phyloP scores from a whole-genome alignment of 306 rosid genomes.

The cucumber (Cucumis sativus) region DNA sequence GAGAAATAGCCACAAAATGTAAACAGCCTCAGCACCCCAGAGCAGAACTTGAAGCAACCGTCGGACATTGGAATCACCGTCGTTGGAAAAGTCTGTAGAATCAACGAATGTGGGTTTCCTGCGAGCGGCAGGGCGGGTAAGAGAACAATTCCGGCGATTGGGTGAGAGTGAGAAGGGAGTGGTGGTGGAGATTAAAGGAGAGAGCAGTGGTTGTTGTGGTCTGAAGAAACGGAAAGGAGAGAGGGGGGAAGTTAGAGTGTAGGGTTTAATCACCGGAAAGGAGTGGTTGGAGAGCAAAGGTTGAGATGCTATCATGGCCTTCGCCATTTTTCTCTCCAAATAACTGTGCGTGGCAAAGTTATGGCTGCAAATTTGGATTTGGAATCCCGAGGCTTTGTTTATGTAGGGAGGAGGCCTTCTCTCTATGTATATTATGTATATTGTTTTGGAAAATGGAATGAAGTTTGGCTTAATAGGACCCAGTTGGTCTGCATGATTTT shows the following conservation, averaged over 20 bases:
- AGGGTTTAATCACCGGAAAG: constrained; percentile 11
- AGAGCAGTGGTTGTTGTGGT: neutral
- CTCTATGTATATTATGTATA: too few species aligned
- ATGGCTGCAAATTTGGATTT: constrained; percentile 1
- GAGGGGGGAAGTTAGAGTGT: constrained; percentile 8
- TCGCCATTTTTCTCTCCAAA: constrained; percentile 10
- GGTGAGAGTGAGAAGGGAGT: neutral
- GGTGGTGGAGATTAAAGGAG: neutral
- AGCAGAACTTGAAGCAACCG: constrained; percentile 27
- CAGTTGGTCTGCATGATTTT: too few species aligned
- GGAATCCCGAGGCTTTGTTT: too few species aligned
- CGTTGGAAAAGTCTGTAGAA: constrained; percentile 10
- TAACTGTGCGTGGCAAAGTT: constrained; percentile 16
- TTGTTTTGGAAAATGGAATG: too few species aligned
- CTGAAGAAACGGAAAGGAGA: constrained; percentile 15
- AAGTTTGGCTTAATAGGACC: too few species aligned
- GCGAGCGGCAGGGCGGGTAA: constrained; percentile 26
- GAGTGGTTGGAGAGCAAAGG: constrained; percentile 17
- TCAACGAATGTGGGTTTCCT: constrained; percentile 21
- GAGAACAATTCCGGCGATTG: constrained; percentile 2
- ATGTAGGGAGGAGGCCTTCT: too few species aligned
- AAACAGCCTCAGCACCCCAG: constrained; percentile 58
- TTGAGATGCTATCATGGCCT: constrained; percentile 20
- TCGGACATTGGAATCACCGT: constrained; percentile 14
- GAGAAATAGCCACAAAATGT: constrained; percentile 70